These are phyloP conservation scores for Kitagawia praeruptora DNA, from an alignment of 129 eudicot species.

Conservation along the genomic window DNA sequence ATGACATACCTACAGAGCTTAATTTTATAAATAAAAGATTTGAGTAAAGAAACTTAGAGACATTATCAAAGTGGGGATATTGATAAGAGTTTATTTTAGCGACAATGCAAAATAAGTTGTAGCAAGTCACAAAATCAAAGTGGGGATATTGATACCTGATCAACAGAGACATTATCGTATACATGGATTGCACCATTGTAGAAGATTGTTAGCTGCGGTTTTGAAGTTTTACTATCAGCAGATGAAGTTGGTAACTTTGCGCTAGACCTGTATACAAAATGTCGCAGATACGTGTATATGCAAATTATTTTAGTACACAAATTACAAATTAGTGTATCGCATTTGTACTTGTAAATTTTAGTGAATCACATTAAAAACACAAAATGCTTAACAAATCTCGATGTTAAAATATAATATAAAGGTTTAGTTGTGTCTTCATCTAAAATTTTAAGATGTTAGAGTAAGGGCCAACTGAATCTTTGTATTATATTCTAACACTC, in stretches of 20 bases:
- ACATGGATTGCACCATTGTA: slow-evolving; percentile 18
- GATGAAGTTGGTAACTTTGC: background rate
- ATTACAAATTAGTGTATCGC: background rate
- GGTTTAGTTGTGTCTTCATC: too few species aligned
- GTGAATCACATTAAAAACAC: background rate
- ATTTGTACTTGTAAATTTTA: background rate
- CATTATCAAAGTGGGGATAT: too few species aligned
- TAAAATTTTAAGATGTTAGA: too few species aligned
- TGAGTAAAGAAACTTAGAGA: background rate
- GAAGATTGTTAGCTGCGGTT: slow-evolving; percentile 24
- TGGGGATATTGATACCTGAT: slow-evolving; percentile 10
- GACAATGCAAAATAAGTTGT: background rate
- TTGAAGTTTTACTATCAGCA: slow-evolving; percentile 3
- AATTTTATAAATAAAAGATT: background rate
- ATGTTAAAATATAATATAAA: too few species aligned
- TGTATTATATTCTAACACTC: too few species aligned
- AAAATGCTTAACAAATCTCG: background rate
- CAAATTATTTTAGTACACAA: background rate
- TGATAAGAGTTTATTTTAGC: too few species aligned
- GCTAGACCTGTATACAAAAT: background rate
- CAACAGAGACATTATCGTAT: slow-evolving; percentile 22
- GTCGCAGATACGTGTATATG: background rate
- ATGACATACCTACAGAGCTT: too few species aligned
- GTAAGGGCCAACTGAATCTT: too few species aligned
- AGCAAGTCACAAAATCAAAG: background rate